Base-by-base conservation (phyloP, 2,329 filamentous ascomycete genomes). In the Fusarium sp. region DNA sequence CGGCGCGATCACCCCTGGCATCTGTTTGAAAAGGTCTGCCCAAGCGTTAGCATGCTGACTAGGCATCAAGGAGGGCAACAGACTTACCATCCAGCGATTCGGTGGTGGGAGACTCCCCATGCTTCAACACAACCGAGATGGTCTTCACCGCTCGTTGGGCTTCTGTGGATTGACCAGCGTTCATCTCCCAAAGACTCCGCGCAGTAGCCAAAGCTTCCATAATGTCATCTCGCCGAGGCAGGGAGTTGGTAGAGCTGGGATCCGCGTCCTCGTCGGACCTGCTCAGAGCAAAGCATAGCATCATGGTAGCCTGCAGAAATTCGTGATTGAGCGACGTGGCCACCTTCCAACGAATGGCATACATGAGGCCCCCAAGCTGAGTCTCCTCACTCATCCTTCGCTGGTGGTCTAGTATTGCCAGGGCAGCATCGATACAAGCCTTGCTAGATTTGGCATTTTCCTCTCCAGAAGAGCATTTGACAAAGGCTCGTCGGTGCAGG, bases 261-360 rank as follows among this genome's bases (percentile, higher is more conserved):
- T n/a, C 20, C 14, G 38, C n/a, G 17, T 32, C 20, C 6, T 54
- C 61, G 4, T 64, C 37, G 2, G 25, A 59, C 50, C 56, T 66
- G 27, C 62, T 74, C 12, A 76, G 25, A 8, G 66, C 62, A 60
- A 72, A 66, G 45, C 73, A 76, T 11, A 74, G n/a, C 71, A 76
- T 76, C 63, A 68, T 72, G 11, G 66, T 74, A 25, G 71, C 68
- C 32, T 68, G 73, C 8, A 76, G 47, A 27, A 76, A 74, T 27
- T 76, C 73, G 20, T 66, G 66, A 8, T 65, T 72, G 11, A 76
- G 66, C 15, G 68, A 68, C 10, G 73, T 56, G 6, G 65, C 58
- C 35, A 76, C 69, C 32, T 71, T 74, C 71, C 73, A 76, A 15
- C 68, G 71, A n/a, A 76, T 72, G 40, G 56, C 54, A 40, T 72